Evolutionary conservation across 345 rosid genomes (phyloP).

Genomic region (Gossypium stocksii): DNA sequence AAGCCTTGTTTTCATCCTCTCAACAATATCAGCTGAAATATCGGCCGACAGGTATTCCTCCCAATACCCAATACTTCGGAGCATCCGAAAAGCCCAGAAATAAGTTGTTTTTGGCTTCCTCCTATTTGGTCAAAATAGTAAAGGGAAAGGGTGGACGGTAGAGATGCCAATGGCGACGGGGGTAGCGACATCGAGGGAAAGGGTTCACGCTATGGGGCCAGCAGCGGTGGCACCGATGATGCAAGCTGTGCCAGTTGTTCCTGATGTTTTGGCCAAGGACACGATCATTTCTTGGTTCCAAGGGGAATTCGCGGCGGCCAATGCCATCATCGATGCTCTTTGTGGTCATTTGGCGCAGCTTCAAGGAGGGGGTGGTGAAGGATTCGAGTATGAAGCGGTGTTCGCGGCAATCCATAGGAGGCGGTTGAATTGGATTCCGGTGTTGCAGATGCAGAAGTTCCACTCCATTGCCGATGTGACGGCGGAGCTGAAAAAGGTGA

Average conservation of each 20-base stretch:
- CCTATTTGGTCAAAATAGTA: not conserved
- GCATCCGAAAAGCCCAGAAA: not conserved
- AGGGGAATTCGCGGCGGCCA: slow-evolving; percentile 95
- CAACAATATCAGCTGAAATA: slow-evolving; percentile 5
- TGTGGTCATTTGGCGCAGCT: slow-evolving; percentile 65
- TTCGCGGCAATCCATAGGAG: slow-evolving; percentile 80
- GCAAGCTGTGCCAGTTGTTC: slow-evolving; percentile 21
- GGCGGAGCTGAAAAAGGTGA: slow-evolving; percentile 47
- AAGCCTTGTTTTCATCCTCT: not conserved
- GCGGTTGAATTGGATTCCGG: slow-evolving; percentile 96
- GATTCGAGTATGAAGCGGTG: slow-evolving; percentile 57
- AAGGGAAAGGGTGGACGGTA: not conserved
- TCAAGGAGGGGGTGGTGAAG: slow-evolving; percentile 22
- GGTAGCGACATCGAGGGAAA: slow-evolving; percentile 27
- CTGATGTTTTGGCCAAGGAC: slow-evolving; percentile 72
- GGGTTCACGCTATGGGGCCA: slow-evolving; percentile 12
- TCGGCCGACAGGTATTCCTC: slow-evolving; percentile 5
- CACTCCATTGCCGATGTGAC: slow-evolving; percentile 77
- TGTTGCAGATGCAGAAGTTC: slow-evolving; percentile 91
- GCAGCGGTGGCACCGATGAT: slow-evolving; percentile 16
- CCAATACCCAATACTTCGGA: slow-evolving; percentile 18
- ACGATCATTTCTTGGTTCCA: slow-evolving; percentile 80
- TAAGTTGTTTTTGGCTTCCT: not conserved
- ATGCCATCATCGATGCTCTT: slow-evolving; percentile 85
- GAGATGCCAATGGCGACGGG: slow-evolving; percentile 60